These are phyloP conservation scores for Vitis labrusca DNA, from an alignment of 164 flowering plant genomes.

Conservation along the genomic window DNA sequence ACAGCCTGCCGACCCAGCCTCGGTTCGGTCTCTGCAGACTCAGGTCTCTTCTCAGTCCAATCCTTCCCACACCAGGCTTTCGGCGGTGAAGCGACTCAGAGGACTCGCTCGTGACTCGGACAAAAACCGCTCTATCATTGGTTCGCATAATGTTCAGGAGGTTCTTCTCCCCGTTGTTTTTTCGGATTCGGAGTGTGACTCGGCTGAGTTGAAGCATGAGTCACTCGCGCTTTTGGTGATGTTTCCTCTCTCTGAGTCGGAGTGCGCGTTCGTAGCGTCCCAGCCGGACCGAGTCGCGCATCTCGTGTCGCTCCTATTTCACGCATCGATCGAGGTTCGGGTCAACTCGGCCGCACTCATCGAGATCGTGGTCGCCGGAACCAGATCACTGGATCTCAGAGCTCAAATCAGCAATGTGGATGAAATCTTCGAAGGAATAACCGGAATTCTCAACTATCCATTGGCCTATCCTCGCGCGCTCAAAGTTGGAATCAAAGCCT, in stretches of 20 bases:
- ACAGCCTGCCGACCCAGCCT: conserved; percentile 87
- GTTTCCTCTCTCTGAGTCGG: conserved; percentile 55
- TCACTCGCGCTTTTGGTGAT: conserved; percentile 60
- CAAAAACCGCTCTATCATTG: conserved; percentile 62
- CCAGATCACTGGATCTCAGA: conserved; percentile 61
- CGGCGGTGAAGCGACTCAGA: conserved; percentile 63
- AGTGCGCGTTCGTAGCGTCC: conserved; percentile 50
- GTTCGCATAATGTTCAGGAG: conserved; percentile 40
- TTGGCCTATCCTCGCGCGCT: conserved; percentile 54
- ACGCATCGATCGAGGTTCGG: conserved; percentile 62
- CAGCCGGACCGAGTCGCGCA: conserved; percentile 41
- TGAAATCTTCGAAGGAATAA: conserved; percentile 61
- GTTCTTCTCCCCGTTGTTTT: conserved; percentile 40
- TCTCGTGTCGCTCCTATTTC: conserved; percentile 47
- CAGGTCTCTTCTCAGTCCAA: conserved; percentile 41
- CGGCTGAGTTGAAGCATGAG: conserved; percentile 55
- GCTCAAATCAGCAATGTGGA: conserved; percentile 42
- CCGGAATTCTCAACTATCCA: conserved; percentile 43
- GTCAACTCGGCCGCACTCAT: conserved; percentile 75
- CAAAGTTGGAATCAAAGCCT: conserved; percentile 64
- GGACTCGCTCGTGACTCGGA: conserved; percentile 80
- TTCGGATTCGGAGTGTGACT: conserved; percentile 14
- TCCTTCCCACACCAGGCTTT: conserved; percentile 33
- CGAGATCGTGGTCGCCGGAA: conserved; percentile 57
- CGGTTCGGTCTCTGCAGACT: conserved; percentile 48